Evolutionary conservation across 2,329 filamentous ascomycete genomes (phyloP).

Genomic region (Bertia moriformis): DNA sequence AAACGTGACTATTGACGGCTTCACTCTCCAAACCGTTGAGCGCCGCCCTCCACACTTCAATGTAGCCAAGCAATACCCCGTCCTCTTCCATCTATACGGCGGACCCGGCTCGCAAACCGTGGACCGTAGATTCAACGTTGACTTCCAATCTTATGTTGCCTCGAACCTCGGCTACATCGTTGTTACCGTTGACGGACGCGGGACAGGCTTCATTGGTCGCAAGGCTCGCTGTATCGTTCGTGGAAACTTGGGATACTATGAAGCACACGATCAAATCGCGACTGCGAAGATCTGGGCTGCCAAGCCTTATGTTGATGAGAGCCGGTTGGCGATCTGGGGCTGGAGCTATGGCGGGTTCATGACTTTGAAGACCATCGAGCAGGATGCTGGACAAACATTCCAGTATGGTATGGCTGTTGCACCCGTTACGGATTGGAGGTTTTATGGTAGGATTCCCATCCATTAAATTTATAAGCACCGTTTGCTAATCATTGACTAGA

Average conservation of each 20-base stretch:
- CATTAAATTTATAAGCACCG: no score
- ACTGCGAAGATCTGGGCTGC: slow-evolving; percentile 72
- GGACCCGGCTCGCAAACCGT: slow-evolving; percentile 89
- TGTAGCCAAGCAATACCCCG: slow-evolving; percentile 71
- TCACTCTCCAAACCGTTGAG: slow-evolving; percentile 61
- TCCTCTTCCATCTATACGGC: slow-evolving; percentile 88
- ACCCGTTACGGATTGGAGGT: slow-evolving; percentile 92
- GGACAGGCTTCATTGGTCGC: slow-evolving; percentile 81
- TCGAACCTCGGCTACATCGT: slow-evolving; percentile 80
- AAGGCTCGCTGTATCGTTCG: slow-evolving; percentile 69
- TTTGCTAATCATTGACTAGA: no score
- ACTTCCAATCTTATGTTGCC: slow-evolving; percentile 84
- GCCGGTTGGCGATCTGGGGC: slow-evolving; percentile 85
- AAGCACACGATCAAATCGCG: slow-evolving; percentile 81
- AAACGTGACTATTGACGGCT: slow-evolving; percentile 58
- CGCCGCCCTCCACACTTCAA: slow-evolving; percentile 82
- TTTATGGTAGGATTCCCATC: slow-evolving; percentile 83
- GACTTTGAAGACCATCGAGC: slow-evolving; percentile 86
- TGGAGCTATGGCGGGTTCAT: slow-evolving; percentile 97
- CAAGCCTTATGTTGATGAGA: slow-evolving; percentile 69
- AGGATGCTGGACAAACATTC: slow-evolving; percentile 78
- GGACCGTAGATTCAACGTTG: slow-evolving; percentile 62
- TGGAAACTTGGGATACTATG: slow-evolving; percentile 72
- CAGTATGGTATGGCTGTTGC: slow-evolving; percentile 96
- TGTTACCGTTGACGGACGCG: slow-evolving; percentile 83